These are phyloP conservation scores for Monosporascus sp. DNA, from an alignment of 2,329 filamentous ascomycete genomes.

Conservation along the genomic window DNA sequence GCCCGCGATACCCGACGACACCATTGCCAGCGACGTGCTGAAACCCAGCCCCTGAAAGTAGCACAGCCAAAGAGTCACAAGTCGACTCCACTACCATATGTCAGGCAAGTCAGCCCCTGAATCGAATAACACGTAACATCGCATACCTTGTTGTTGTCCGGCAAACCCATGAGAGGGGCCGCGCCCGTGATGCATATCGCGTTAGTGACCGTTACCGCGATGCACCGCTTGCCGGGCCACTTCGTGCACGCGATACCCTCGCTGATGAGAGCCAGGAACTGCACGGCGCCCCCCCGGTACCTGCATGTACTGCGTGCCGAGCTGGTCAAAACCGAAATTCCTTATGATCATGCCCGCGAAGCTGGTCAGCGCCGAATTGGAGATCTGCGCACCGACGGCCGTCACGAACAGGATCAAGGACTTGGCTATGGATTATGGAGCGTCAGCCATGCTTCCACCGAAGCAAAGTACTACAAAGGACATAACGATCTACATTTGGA, in stretches of 20 bases:
- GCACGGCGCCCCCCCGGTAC: slow-evolving; percentile 54
- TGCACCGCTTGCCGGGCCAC: slow-evolving; percentile 47
- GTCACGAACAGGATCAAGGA: slow-evolving; percentile 52
- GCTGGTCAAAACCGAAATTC: slow-evolving; percentile 35
- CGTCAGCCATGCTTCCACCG: background rate
- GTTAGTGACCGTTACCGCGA: slow-evolving; percentile 53
- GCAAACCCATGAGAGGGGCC: slow-evolving; percentile 46
- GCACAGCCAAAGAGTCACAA: slow-evolving; percentile 51
- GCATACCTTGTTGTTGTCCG: slow-evolving; percentile 37
- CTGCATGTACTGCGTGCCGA: slow-evolving; percentile 52
- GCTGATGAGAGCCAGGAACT: slow-evolving; percentile 47
- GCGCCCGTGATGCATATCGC: slow-evolving; percentile 49
- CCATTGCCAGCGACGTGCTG: slow-evolving; percentile 28
- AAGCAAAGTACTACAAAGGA: too few relatives aligned
- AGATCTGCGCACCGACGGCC: slow-evolving; percentile 48
- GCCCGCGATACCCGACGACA: slow-evolving; percentile 28
- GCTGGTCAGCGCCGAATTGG: slow-evolving; percentile 52
- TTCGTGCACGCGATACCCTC: slow-evolving; percentile 47
- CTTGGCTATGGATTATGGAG: slow-evolving; percentile 28
- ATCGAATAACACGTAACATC: background rate
- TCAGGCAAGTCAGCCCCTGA: background rate
- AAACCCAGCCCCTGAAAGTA: slow-evolving; percentile 29
- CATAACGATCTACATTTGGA: too few relatives aligned
- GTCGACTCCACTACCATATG: slow-evolving; percentile 41
- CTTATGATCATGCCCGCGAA: slow-evolving; percentile 22